Evolutionary conservation across 768 basidiomycete genomes (phyloP), one percentile per base, ranked within the genome.

Genomic region (Fistulinella prunicolor): DNA sequence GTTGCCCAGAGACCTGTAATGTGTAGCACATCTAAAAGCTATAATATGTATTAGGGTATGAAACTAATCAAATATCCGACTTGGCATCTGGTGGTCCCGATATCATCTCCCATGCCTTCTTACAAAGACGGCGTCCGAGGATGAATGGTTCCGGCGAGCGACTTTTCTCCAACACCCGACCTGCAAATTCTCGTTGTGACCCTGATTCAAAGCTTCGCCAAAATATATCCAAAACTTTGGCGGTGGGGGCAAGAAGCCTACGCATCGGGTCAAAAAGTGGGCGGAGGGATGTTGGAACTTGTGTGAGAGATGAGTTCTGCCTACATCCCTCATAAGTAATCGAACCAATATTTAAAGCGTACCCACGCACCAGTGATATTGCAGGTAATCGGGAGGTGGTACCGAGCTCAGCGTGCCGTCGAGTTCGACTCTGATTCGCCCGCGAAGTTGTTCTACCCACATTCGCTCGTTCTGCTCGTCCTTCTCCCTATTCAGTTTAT

Each of bases 141-240:
- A 62, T 54, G 38, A 66, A 79, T 1, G 87, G 87, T 44, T 87
- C 83, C 12, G 73, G 71, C 1, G 80, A 78, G 66, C 70, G 73
- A 16, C 83, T 78, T 60, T 84, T 87, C 59, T 84, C 80, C 77
- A 79, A 81, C 14, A 83, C 65, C 4, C 80, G 79, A 24, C 57
- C 57, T 3, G 76, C 81, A 59, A 89, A 79, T 55, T 80, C 68
- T 41, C 60, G 70, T 51, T 84, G 80, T 49, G 79, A 77, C 10
- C 86, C 86, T 1, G 78, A 78, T 14, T 69, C 60, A 14, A 86
- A 51, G 48, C 76, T 85, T 32, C 79, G 75, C 26, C 65, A 75
- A 20, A 82, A 66, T 20, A 83, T 75, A 12, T 63, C 64, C 9
- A 88, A 60, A 16, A 76, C 74, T 43, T 71, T 76, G 44, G 68